Evolutionary conservation across 257 asterid genomes (phyloP).

Genomic region (Solanum dulcamara): DNA sequence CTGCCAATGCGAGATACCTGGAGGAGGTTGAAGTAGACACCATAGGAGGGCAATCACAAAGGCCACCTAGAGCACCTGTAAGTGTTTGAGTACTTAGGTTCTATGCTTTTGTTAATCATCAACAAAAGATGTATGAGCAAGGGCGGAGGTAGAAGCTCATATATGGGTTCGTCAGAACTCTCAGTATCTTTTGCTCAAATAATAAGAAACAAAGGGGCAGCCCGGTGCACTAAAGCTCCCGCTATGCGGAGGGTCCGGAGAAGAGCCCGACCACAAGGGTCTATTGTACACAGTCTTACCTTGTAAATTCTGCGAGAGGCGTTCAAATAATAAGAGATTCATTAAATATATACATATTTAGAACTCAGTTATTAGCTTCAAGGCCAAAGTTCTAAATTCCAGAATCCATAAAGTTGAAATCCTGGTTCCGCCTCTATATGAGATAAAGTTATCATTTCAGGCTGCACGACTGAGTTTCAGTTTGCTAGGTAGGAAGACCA

Average conservation of each 20-base stretch:
- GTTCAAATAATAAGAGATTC: not conserved
- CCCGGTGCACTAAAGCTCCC: no score
- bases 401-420: not conserved
- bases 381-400: not conserved
- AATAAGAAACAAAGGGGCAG: no score
- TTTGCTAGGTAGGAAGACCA: constrained; percentile 13
- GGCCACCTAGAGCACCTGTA: constrained; percentile 58
- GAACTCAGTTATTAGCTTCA: not conserved
- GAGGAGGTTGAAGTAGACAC: constrained; percentile 25
- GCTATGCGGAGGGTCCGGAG: no score
- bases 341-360: not conserved
- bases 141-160: not conserved
- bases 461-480: constrained; percentile 6
- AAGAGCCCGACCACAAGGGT: no score
- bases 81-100: constrained; percentile 7
- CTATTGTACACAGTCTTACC: no score
- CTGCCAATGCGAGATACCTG: constrained; percentile 2
- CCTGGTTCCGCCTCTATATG: not conserved
- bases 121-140: not conserved
- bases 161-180: not conserved
- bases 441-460: not conserved
- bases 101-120: not conserved
- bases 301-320: no score
- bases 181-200: not conserved
- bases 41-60: constrained; percentile 27